Base-by-base conservation (phyloP, 768 basidiomycete species). In the Termitomyces sp. region DNA sequence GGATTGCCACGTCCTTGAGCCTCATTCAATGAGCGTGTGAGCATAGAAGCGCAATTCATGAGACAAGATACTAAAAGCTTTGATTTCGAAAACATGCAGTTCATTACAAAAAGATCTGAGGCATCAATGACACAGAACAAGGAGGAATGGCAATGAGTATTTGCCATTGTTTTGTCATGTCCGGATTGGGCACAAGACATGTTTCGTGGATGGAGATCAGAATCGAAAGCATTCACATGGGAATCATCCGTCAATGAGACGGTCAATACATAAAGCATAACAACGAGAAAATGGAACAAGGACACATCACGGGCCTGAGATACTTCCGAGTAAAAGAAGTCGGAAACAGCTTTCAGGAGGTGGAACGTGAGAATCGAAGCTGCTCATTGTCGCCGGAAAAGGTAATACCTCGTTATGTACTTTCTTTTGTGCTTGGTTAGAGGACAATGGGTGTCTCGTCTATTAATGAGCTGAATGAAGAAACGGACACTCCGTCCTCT, bases 381-480 rank as follows among this genome's bases (percentile, higher is more conserved):
- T 49, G 32, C 53, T 58, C 58, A 48, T 58, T 59, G 59, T 61
- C 53, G 56, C 68, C 70, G 49, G 61, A 68, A 66, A 63, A 63
- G 68, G 70, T 53, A 68, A 64, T 53, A n/a, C 51, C 52, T 49
- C 30, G 54, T 64, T 38, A 59, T 58, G 61, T 66, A 58, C 61
- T 65, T 28, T 53, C 63, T 70, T 70, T 72, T 52, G 50, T 52
- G 35, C 24, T 69, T 70, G 49, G 61, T 53, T 53, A 45, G 49
- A 24, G 58, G 58, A 67, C 66, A 58, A 60, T 58, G 58, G 33
- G 20, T 28, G n/a, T n/a, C 53, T 54, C 55, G 42, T 33, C 43
- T 55, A 38, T 56, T 59, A 58, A 59, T 58, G 33, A 38, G 49
- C 59, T 56, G 56, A 30, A 46, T 20, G 30, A 36, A 45, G 43